Percentiles rank a stretch among this genome's conserved stretches.
These are phyloP conservation scores for Diaporthe citrichinensis DNA, from an alignment of 2,329 filamentous ascomycete genomes.

Conservation along the genomic window DNA sequence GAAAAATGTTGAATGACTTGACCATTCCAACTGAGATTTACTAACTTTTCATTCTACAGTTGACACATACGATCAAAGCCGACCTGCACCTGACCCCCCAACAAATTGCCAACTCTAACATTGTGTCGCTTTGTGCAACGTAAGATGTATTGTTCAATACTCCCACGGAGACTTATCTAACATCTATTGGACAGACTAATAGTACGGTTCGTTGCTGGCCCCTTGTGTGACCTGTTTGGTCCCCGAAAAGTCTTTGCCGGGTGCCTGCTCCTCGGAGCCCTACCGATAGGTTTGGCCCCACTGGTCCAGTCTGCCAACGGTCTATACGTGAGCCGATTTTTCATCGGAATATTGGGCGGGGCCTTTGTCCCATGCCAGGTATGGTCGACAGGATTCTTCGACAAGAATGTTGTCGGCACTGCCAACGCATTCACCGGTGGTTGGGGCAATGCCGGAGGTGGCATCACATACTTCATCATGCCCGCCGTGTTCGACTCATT, in stretches of 20 bases:
- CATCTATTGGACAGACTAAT: slow-evolving; percentile 67
- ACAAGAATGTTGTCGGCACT: slow-evolving; percentile 91
- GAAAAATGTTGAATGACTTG: background rate
- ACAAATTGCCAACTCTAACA: slow-evolving; percentile 91
- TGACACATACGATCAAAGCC: slow-evolving; percentile 82
- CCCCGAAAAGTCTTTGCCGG: slow-evolving; percentile 84
- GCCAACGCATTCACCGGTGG: slow-evolving; percentile 89
- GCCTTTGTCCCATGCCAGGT: slow-evolving; percentile 90
- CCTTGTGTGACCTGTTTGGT: slow-evolving; percentile 88
- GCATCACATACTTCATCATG: slow-evolving; percentile 95
- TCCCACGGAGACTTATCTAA: background rate
- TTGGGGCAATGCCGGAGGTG: slow-evolving; percentile 89
- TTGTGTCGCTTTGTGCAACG: slow-evolving; percentile 82
- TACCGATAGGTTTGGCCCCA: slow-evolving; percentile 87
- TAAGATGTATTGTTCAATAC: slow-evolving; percentile 51
- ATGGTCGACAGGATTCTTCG: slow-evolving; percentile 93
- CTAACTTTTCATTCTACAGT: slow-evolving; percentile 52
- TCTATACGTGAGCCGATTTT: slow-evolving; percentile 82
- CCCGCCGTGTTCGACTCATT: slow-evolving; percentile 89
- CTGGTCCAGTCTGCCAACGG: slow-evolving; percentile 77
- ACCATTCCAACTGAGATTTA: background rate
- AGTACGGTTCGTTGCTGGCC: slow-evolving; percentile 83
- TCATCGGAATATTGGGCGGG: slow-evolving; percentile 83
- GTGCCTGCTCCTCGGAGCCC: slow-evolving; percentile 81
- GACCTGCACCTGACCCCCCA: slow-evolving; percentile 80